Evolutionary conservation across 805 yeast genomes (phyloP).

Genomic region (Pichia pseudocactophila): DNA sequence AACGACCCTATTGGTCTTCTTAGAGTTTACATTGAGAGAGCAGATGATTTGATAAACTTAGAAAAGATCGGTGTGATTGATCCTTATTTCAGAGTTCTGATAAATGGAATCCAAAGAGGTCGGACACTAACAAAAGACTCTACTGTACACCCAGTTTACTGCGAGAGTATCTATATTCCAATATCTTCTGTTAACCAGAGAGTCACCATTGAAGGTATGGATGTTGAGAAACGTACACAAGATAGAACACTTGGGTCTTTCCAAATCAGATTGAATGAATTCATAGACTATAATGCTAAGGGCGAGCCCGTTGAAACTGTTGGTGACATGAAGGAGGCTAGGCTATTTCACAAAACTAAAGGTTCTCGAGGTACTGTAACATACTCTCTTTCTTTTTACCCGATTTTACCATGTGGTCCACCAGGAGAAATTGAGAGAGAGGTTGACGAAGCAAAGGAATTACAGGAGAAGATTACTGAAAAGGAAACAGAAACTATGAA

Average conservation of each 20-base stretch:
- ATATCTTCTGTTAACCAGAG: constrained; percentile 77
- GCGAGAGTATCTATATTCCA: constrained; percentile 74
- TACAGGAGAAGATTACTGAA: constrained; percentile 19
- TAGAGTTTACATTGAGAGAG: constrained; percentile 62
- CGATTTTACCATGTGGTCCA: constrained; percentile 68
- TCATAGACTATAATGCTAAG: constrained; percentile 61
- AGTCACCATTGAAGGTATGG: constrained; percentile 85
- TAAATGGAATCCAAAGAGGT: constrained; percentile 67
- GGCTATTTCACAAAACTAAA: constrained; percentile 55
- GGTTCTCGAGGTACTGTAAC: constrained; percentile 78
- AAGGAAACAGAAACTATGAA: constrained; percentile 21
- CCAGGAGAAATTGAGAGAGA: constrained; percentile 63
- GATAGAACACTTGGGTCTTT: constrained; percentile 86
- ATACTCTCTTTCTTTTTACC: constrained; percentile 76
- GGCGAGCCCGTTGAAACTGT: constrained; percentile 53
- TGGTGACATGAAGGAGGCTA: constrained; percentile 47
- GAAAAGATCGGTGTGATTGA: constrained; percentile 88
- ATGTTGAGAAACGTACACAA: constrained; percentile 65
- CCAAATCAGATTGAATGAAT: constrained; percentile 55
- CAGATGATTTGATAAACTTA: constrained; percentile 68
- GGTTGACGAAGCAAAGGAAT: constrained; percentile 24
- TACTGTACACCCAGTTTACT: constrained; percentile 74
- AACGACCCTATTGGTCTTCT: constrained; percentile 93
- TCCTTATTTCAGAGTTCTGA: constrained; percentile 76
- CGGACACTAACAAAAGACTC: constrained; percentile 65